phyloP scores from a whole-genome alignment of 495 filamentous ascomycete species.

The Tetracladium marchalianum region DNA sequence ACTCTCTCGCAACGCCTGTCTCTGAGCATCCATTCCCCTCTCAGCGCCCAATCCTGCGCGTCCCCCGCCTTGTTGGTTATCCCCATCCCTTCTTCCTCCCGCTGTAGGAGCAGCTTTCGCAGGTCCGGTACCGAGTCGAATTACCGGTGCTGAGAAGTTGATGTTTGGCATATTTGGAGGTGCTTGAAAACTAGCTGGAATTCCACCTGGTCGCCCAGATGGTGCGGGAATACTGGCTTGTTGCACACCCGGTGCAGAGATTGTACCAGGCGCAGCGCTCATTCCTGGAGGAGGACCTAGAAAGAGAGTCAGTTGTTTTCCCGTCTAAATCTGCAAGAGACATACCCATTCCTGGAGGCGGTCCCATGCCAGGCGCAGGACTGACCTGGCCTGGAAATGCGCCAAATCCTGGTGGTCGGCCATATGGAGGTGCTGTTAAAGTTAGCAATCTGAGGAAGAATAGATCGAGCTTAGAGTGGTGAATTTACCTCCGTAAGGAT shows the following conservation, averaged over 20 bases:
- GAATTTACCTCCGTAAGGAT: slow-evolving; percentile 69
- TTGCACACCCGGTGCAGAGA: slow-evolving; percentile 70
- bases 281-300: slow-evolving; percentile 59
- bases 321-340: slow-evolving; percentile 9
- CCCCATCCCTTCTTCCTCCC: slow-evolving; percentile 30
- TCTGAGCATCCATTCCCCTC: slow-evolving; percentile 52
- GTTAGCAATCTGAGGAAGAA: slow-evolving; percentile 5
- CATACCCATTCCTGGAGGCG: slow-evolving; percentile 80
- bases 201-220: slow-evolving; percentile 65
- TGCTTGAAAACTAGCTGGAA: slow-evolving; percentile 79
- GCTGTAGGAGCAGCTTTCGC: slow-evolving; percentile 42
- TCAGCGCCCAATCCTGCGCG: slow-evolving; percentile 60
- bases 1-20: slow-evolving; percentile 60
- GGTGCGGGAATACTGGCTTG: slow-evolving; percentile 52
- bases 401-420: slow-evolving; percentile 61
- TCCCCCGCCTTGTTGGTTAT: slow-evolving; percentile 32
- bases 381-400: slow-evolving; percentile 55
- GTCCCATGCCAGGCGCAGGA: slow-evolving; percentile 51
- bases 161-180: slow-evolving; percentile 93
- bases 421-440: slow-evolving; percentile 44
- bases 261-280: slow-evolving; percentile 63
- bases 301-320: slow-evolving; percentile 7
- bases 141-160: slow-evolving; percentile 95
- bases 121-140: slow-evolving; percentile 71
- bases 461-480: slow-evolving; percentile 4